Evolutionary conservation across 2,329 filamentous ascomycete species (phyloP), one percentile per base, ranked within the genome.

Genomic region (Knufia fluminis): DNA sequence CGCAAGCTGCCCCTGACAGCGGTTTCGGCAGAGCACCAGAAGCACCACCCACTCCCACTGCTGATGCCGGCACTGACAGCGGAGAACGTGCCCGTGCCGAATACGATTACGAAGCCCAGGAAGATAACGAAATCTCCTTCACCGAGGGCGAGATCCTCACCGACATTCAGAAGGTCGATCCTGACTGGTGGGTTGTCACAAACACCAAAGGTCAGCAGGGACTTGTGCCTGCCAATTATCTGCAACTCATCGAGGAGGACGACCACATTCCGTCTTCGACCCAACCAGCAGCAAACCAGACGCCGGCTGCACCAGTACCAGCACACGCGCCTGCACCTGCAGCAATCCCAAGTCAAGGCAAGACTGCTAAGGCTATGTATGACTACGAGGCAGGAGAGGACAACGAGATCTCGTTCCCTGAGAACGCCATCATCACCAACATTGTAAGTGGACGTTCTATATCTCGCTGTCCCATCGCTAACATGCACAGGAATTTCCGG

Each of bases 141-240:
- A 76, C 79, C 22, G 92, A 98, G 68, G 90, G 90, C 54, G 86
- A 96, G 61, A 79, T 83, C 56, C 84, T 98, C 32, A 89, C 79
- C 20, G 84, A 95, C 64, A 95, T 98, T 61, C 88, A 97, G 55
- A 94, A 94, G 86, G 88, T 98, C 1, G 92, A 97, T 60, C 85
- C 94, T 46, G 91, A 98, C 64, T 98, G 92, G 92, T 98, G 92
- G 92, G 85, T 95, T 78, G 92, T 94, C 38, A 86, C 85, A 57
- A 98, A 97, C 71, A 71, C 77, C 19, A 76, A 74, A 54, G 92
- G 92, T 59, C 49, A 60, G 53, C 57, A 53, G 51, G 92, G 92
- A 42, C 75, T 98, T 31, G 97, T 98, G 75, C 92, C 92, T 3
- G 92, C 87, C 71, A 97, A 96, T 73, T 98, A 98, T 58, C 91